Evolutionary conservation across 2,329 filamentous ascomycete species (phyloP), one percentile per base, ranked within the genome.

Genomic region (Fusarium sp.): DNA sequence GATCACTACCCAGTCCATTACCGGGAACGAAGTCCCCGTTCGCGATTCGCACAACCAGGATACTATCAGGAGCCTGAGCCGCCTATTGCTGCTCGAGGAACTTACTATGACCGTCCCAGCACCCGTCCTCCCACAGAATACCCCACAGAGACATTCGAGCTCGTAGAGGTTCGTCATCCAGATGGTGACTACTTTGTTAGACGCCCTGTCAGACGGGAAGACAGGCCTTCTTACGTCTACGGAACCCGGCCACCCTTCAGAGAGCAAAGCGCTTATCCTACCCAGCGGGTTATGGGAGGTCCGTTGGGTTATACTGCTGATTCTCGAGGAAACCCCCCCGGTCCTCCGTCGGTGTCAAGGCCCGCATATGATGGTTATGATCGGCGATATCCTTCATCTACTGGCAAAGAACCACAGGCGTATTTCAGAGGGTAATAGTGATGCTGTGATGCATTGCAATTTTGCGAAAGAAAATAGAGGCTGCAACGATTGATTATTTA

Each of bases 121-220:
- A 30, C 34, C 18, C 63, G 18, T 18, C 65, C 57, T n/a, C 59
- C 60, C 7, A 32, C 46, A 20, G 55, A 54, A 11, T 66, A 52
- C 27, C 52, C 65, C 16, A 60, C 73, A 8, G 81, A 81, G 49
- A 69, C 79, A 7, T 83, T 82, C 63, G 85, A 87, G 71, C 77
- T 85, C 14, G 79, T 87, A 34, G 81, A 83, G 42, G 81, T 85
- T 10, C 78, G 80, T 15, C 82, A 84, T 70, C 77, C 81, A 3
- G 76, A 81, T 22, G 84, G 84, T 14, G 80, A 84, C 51, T 87
- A 86, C 64, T 82, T 83, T 63, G 79, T 86, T 56, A 79, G 81
- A 42, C 80, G 83, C 29, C 83, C 83, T 7, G 68, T 83, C 25
- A 74, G 75, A 43, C 75, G 77, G 30, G 78, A 79, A 27, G 70